Conservation (phyloP, 2,329 filamentous ascomycete genomes). For the Magnaporthiopsis incrustans region DNA sequence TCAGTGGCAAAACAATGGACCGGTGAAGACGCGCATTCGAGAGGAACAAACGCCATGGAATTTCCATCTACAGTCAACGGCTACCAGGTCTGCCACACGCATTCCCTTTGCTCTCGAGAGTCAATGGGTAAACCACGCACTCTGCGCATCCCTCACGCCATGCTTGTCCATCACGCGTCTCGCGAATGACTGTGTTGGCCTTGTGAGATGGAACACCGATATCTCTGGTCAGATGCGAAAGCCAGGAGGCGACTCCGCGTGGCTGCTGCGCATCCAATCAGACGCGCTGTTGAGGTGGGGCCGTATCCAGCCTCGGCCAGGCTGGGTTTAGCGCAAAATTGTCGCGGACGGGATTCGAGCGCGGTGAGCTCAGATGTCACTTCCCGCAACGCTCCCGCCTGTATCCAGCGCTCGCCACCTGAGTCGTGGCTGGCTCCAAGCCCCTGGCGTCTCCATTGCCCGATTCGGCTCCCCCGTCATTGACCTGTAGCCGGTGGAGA, state of each 20-base stretch:
- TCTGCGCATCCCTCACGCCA: not conserved
- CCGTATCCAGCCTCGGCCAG: not conserved
- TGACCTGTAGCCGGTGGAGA: not conserved
- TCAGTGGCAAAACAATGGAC: no score
- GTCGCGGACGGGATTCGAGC: not conserved
- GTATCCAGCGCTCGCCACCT: not conserved
- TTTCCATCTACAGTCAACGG: not conserved
- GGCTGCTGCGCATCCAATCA: not conserved
- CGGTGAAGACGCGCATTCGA: not conserved
- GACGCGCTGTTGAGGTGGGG: not conserved
- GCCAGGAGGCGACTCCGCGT: not conserved
- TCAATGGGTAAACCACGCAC: not conserved
- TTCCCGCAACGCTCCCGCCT: not conserved
- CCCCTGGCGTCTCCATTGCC: not conserved
- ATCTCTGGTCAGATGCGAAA: not conserved
- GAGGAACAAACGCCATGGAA: not conserved
- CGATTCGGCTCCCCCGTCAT: no score
- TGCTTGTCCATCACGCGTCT: not conserved
- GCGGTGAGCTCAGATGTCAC: not conserved
- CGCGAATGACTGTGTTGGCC: not conserved
- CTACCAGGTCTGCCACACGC: not conserved
- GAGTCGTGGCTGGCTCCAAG: not conserved
- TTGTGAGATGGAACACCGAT: not conserved
- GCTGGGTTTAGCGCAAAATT: not conserved
- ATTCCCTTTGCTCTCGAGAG: not conserved